phyloP scores from a whole-genome alignment of 2,329 filamentous ascomycete species.

The Sclerotinia nivalis region DNA sequence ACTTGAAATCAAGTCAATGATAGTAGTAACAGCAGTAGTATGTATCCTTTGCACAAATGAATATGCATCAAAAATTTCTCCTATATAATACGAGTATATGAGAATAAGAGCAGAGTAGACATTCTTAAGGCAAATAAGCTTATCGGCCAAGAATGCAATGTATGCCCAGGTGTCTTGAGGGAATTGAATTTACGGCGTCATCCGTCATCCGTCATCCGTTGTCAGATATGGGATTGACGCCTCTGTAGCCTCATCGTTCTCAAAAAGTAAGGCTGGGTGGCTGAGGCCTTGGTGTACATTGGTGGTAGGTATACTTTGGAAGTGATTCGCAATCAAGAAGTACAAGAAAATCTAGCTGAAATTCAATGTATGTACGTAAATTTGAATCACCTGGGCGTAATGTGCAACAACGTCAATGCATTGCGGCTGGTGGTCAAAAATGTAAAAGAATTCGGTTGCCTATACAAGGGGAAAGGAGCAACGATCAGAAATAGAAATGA shows the following conservation, averaged over 20 bases:
- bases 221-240: neutral
- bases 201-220: neutral
- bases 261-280: constrained; percentile 13
- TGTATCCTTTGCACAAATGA: neutral
- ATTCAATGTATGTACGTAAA: constrained; percentile 4
- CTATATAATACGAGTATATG: neutral
- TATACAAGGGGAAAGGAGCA: neutral
- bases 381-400: neutral
- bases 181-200: constrained; percentile 10
- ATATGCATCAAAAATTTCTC: neutral
- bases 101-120: neutral
- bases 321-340: neutral
- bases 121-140: neutral
- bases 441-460: constrained; percentile 3
- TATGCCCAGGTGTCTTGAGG: neutral
- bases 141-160: constrained; percentile 1
- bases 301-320: neutral
- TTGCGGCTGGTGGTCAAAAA: neutral
- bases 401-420: neutral
- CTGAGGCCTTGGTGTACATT: constrained; percentile 14
- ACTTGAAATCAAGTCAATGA: constrained; percentile 8
- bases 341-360: neutral
- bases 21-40: neutral
- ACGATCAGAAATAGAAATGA: neutral
- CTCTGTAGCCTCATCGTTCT: constrained; percentile 9